These are phyloP conservation scores for Striga asiatica DNA, from an alignment of 257 asterid genomes.

Conservation along the genomic window DNA sequence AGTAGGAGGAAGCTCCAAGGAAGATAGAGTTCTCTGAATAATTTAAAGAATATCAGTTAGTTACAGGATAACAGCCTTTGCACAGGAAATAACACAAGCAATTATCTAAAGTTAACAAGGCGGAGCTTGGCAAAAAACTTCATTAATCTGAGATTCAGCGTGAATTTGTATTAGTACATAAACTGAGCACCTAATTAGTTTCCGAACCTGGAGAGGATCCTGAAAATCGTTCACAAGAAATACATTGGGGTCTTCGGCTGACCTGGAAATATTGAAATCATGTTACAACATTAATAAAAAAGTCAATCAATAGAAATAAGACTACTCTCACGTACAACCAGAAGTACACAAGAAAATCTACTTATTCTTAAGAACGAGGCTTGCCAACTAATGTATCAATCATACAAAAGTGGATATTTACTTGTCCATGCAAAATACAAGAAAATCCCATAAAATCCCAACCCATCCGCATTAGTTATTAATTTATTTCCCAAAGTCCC, in stretches of 20 bases:
- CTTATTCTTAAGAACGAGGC: background rate
- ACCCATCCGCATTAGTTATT: background rate
- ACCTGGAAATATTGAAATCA: conserved; percentile 47
- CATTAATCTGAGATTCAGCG: background rate
- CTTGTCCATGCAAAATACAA: background rate
- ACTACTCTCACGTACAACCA: background rate
- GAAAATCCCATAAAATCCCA: background rate
- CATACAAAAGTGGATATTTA: background rate
- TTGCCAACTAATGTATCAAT: background rate
- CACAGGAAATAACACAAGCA: background rate
- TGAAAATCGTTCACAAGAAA: conserved; percentile 90
- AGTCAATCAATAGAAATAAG: background rate
- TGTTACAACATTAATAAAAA: conserved; percentile 4
- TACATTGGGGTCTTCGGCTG: conserved; percentile 89
- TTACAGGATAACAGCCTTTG: conserved; percentile 2
- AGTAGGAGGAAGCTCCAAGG: conserved; percentile 85
- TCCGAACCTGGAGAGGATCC: conserved; percentile 85
- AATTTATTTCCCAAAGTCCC: conserved; percentile 5
- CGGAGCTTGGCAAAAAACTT: background rate
- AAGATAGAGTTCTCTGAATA: conserved; percentile 70
- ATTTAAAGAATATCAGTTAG: conserved; percentile 13
- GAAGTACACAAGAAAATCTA: background rate
- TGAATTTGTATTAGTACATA: background rate
- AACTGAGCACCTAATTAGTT: conserved; percentile 11
- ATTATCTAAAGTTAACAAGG: background rate